phyloP scores from a whole-genome alignment of 176 grass and related monocot genomes.

The Oryza australiensis region DNA sequence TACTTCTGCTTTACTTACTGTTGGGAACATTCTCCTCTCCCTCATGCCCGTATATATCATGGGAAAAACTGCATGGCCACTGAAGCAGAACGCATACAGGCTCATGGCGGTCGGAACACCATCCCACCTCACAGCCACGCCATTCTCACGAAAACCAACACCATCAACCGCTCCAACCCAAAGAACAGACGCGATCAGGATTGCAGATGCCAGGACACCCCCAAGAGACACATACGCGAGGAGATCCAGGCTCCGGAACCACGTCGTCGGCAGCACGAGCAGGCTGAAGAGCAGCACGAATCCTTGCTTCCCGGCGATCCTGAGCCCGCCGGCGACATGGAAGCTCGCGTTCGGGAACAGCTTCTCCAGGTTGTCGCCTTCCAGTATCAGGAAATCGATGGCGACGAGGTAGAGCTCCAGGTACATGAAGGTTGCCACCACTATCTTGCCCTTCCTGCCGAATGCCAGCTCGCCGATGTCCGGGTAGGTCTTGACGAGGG shows the following conservation, averaged over 20 bases:
- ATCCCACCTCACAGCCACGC: constrained; percentile 53
- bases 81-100: constrained; percentile 92
- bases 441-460: constrained; percentile 55
- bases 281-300: constrained; percentile 71
- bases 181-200: constrained; percentile 65
- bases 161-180: constrained; percentile 62
- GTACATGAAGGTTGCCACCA: constrained; percentile 59
- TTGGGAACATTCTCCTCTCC: constrained; percentile 60
- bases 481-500: constrained; percentile 74
- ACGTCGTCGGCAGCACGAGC: constrained; percentile 78
- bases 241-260: constrained; percentile 72
- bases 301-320: constrained; percentile 73
- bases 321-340: constrained; percentile 42
- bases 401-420: constrained; percentile 77
- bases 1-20: constrained; percentile 43
- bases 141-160: constrained; percentile 70
- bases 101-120: constrained; percentile 76
- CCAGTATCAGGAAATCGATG: constrained; percentile 81
- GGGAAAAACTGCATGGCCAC: constrained; percentile 84
- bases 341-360: constrained; percentile 64
- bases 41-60: constrained; percentile 81
- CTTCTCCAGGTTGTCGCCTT: constrained; percentile 93
- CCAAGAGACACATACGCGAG: constrained; percentile 71
- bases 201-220: constrained; percentile 61
- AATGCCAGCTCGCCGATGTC: constrained; percentile 83